Conservation (phyloP, 73 alveolate genomes). For the Paraurostyla sp. region DNA sequence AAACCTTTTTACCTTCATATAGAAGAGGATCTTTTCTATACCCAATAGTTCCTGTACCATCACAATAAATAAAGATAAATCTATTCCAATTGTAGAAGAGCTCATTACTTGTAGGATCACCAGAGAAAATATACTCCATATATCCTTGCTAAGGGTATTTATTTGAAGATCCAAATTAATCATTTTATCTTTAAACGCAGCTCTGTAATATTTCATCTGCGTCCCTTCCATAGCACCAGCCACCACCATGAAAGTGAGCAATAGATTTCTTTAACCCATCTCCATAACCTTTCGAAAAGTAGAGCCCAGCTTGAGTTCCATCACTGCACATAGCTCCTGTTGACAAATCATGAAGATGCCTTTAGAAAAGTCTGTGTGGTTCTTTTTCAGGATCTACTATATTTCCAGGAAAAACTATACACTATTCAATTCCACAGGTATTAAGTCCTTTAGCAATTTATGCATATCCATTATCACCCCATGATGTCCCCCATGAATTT, state of each 20-base stretch:
- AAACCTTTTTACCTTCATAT: background rate
- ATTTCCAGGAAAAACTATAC: background rate
- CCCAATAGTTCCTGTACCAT: background rate
- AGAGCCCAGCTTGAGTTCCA: background rate
- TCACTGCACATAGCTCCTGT: conserved; percentile 32
- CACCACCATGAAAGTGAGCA: conserved; percentile 22
- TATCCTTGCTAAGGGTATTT: background rate
- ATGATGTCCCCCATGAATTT: conserved; percentile 22
- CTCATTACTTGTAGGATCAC: background rate
- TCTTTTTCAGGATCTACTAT: conserved; percentile 9
- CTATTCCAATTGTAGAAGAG: conserved; percentile 5
- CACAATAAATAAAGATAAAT: no score
- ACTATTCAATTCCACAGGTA: background rate
- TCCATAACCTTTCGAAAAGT: conserved; percentile 32
- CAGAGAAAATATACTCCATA: background rate
- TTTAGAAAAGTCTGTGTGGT: background rate
- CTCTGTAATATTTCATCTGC: background rate
- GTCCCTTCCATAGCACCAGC: conserved; percentile 35
- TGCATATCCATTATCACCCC: conserved; percentile 50
- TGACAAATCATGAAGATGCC: background rate
- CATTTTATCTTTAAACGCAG: background rate
- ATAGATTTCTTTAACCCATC: conserved; percentile 1
- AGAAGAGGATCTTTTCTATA: background rate
- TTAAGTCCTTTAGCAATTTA: background rate
- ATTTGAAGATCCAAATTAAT: conserved; percentile 3